These are phyloP conservation scores for Coemansia sp. DNA, from an alignment of 192 early-diverging fungal species.

Conservation along the genomic window DNA sequence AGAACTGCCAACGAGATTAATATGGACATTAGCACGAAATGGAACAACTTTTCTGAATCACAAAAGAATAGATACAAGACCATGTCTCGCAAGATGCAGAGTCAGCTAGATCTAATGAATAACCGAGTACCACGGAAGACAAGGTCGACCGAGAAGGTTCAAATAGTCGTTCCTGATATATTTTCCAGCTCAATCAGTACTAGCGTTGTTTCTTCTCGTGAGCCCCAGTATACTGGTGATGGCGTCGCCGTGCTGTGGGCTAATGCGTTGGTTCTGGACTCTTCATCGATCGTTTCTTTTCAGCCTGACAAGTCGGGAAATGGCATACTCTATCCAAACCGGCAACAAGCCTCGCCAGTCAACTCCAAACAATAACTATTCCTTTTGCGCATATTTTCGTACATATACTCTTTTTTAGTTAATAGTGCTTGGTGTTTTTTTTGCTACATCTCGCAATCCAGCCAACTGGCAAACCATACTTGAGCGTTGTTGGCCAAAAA, in stretches of 20 bases:
- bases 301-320: constrained; percentile 3
- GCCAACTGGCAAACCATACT: not conserved
- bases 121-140: not conserved
- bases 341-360: not conserved
- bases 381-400: not conserved
- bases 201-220: not conserved
- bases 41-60: not conserved
- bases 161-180: not conserved
- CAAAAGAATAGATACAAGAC: constrained; percentile 7
- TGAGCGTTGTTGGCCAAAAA: not conserved
- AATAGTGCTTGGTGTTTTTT: not conserved
- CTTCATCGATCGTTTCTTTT: not conserved
- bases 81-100: constrained; percentile 13
- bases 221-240: not conserved
- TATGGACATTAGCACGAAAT: constrained; percentile 1
- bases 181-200: not conserved
- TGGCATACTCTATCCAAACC: constrained; percentile 3
- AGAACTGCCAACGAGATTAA: constrained; percentile 15
- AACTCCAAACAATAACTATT: not conserved
- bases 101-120: constrained; percentile 4
- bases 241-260: not conserved
- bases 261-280: not conserved
- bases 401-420: not conserved
- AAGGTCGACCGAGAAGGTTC: not conserved
- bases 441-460: not conserved